phyloP scores from a whole-genome alignment of 1,139 yeast genomes.

The Suhomyces bribrorum region DNA sequence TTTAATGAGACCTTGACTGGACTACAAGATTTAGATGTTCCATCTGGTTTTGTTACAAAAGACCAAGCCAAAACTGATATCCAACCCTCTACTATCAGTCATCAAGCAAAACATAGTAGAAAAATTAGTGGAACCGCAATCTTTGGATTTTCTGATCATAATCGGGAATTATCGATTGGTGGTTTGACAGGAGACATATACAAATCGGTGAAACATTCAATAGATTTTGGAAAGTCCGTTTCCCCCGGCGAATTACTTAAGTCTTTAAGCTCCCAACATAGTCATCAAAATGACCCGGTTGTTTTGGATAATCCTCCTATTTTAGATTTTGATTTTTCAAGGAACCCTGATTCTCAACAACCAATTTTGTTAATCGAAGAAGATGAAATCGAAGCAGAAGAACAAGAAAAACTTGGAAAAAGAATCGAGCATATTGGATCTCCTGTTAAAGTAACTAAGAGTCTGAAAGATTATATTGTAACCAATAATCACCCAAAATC shows the following conservation, averaged over 20 bases:
- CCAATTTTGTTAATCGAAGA: slow-evolving; percentile 32
- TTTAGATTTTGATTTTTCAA: slow-evolving; percentile 21
- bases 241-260: slow-evolving; percentile 41
- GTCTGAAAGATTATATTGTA: slow-evolving; percentile 37
- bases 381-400: slow-evolving; percentile 28
- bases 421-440: background rate
- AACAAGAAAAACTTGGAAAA: slow-evolving; percentile 15
- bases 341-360: slow-evolving; percentile 15
- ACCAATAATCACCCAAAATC: slow-evolving; percentile 42
- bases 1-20: slow-evolving; percentile 48
- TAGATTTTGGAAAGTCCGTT: slow-evolving; percentile 30
- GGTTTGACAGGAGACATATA: slow-evolving; percentile 33
- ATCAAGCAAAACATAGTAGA: slow-evolving; percentile 32
- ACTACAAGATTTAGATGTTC: slow-evolving; percentile 55
- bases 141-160: slow-evolving; percentile 60
- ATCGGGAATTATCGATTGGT: slow-evolving; percentile 50
- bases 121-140: slow-evolving; percentile 63
- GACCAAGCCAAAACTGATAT: slow-evolving; percentile 1
- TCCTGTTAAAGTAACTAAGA: slow-evolving; percentile 11
- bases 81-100: slow-evolving; percentile 6
- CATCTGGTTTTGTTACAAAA: slow-evolving; percentile 24
- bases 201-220: slow-evolving; percentile 20
- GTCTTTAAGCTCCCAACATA: slow-evolving; percentile 14
- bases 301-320: slow-evolving; percentile 15
- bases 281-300: slow-evolving; percentile 8